Conservation (phyloP, 495 filamentous ascomycete species). For the Parathielavia appendiculata region DNA sequence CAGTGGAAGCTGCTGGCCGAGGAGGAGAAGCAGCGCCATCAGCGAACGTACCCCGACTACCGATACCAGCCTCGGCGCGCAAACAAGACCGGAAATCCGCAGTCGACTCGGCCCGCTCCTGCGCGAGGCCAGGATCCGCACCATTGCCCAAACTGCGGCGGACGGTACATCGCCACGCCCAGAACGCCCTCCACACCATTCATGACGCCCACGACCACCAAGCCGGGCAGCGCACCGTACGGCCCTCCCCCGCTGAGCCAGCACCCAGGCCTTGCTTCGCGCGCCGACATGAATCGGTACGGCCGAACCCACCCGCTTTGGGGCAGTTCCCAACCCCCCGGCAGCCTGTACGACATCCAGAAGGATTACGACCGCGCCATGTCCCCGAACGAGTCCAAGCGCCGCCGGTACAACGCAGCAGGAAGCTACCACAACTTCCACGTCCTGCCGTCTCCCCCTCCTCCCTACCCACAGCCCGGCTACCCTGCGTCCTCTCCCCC, state of each 20-base stretch:
- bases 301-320: not conserved
- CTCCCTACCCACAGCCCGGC: constrained; percentile 2
- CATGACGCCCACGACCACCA: constrained; percentile 29
- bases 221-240: constrained; percentile 26
- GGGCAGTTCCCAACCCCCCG: not conserved
- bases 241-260: constrained; percentile 22
- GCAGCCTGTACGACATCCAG: constrained; percentile 21
- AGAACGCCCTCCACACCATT: constrained; percentile 51
- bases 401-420: constrained; percentile 48
- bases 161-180: constrained; percentile 56
- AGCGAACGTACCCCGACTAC: constrained; percentile 87
- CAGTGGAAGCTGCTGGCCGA: constrained; percentile 89
- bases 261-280: constrained; percentile 15
- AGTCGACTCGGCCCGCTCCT: constrained; percentile 30
- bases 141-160: constrained; percentile 59
- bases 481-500: constrained; percentile 4
- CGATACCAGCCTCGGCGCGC: constrained; percentile 85
- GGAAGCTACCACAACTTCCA: constrained; percentile 26
- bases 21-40: constrained; percentile 90
- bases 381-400: constrained; percentile 51
- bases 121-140: constrained; percentile 40
- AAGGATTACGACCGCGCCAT: constrained; percentile 41
- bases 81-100: constrained; percentile 37
- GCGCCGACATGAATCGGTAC: constrained; percentile 3
- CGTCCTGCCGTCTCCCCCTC: constrained; percentile 19